Conservation (phyloP, 139 green algal genomes). For the Volvox reticuliferus region DNA sequence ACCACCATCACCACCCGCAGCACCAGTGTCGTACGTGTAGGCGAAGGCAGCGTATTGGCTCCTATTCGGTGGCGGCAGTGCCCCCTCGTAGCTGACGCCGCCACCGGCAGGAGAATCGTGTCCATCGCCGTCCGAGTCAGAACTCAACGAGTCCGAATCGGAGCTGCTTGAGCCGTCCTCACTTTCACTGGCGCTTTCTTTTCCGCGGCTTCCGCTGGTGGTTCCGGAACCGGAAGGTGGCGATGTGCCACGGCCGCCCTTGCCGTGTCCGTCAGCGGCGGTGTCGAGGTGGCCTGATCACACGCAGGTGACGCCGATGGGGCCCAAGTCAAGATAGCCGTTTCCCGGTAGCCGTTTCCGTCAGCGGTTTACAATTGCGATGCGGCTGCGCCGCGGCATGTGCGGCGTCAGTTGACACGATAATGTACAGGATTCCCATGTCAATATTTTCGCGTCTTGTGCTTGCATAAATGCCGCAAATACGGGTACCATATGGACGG, state of each 20-base stretch:
- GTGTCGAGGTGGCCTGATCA: neutral
- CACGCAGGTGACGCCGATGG: too few species aligned
- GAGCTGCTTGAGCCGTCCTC: neutral
- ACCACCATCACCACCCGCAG: neutral
- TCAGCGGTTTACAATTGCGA: too few species aligned
- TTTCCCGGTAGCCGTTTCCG: too few species aligned
- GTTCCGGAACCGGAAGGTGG: neutral
- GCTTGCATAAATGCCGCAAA: too few species aligned
- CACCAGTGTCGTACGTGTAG: constrained; percentile 47
- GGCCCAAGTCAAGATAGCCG: too few species aligned
- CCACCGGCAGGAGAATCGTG: neutral
- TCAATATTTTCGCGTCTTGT: too few species aligned
- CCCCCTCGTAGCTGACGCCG: neutral
- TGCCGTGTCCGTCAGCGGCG: neutral
- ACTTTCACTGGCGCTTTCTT: constrained; percentile 18
- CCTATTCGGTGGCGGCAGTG: neutral
- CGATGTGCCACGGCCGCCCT: neutral
- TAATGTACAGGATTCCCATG: too few species aligned
- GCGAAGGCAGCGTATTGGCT: constrained; percentile 43
- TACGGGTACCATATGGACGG: too few species aligned
- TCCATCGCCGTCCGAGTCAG: neutral
- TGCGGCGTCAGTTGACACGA: too few species aligned
- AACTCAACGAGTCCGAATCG: neutral
- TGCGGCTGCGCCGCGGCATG: too few species aligned
- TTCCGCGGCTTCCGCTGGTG: constrained; percentile 21